Percentiles rank a stretch among this genome's conserved stretches.
These are phyloP conservation scores for Monosporascus sp. DNA, from an alignment of 2,329 filamentous ascomycete species.

Conservation along the genomic window DNA sequence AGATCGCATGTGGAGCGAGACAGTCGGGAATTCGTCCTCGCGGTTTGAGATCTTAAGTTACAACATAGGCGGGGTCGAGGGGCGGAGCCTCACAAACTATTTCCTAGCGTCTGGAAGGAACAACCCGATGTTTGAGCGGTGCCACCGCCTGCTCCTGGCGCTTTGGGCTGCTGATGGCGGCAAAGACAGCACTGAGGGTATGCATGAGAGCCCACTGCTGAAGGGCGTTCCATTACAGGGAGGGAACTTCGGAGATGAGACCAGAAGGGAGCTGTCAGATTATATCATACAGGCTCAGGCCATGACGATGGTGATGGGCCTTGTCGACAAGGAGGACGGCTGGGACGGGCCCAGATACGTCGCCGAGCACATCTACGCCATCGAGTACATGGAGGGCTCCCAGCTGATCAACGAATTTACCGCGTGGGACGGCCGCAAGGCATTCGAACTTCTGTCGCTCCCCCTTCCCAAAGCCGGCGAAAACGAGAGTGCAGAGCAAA, in stretches of 20 bases:
- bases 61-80: conserved; percentile 30
- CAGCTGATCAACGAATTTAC: conserved; percentile 50
- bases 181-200: conserved; percentile 43
- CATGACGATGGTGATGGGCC: conserved; percentile 45
- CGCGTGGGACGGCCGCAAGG: conserved; percentile 42
- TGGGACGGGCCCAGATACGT: conserved; percentile 53
- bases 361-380: conserved; percentile 41
- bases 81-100: conserved; percentile 41
- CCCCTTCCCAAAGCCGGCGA: conserved; percentile 32
- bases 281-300: conserved; percentile 54
- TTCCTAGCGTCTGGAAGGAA: conserved; percentile 33
- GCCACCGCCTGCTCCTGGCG: conserved; percentile 44
- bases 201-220: conserved; percentile 43
- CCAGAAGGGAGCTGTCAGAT: conserved; percentile 42
- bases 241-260: conserved; percentile 32
- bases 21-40: conserved; percentile 39
- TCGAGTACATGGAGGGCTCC: conserved; percentile 44
- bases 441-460: conserved; percentile 46
- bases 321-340: conserved; percentile 41
- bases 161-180: conserved; percentile 44
- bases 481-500: conserved; percentile 40
- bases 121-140: conserved; percentile 42
- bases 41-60: conserved; percentile 45
- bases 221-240: conserved; percentile 36
- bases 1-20: conserved; percentile 46